A percentile compares a stretch with the other conserved stretches of the same genome.
Evolutionary conservation across 768 basidiomycete genomes (phyloP).

Genomic region (Mycena floridula): DNA sequence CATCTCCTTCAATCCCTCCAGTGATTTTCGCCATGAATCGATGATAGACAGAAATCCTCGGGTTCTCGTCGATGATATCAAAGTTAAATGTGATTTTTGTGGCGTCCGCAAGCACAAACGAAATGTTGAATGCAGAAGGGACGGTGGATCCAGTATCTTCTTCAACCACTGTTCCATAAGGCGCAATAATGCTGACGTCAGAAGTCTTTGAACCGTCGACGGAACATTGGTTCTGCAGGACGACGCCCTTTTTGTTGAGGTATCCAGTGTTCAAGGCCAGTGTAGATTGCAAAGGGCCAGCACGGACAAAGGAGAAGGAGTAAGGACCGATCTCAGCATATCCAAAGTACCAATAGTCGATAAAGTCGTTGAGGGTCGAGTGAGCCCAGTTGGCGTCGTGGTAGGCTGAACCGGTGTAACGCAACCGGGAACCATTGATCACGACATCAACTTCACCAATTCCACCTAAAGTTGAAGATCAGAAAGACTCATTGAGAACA

Average conservation of each 20-base stretch:
- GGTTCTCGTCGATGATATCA: slow-evolving; percentile 11
- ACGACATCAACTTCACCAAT: slow-evolving; percentile 10
- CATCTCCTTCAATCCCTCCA: slow-evolving; percentile 7
- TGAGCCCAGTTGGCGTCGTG: slow-evolving; percentile 18
- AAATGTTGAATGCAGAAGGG: slow-evolving; percentile 13
- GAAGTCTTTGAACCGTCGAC: slow-evolving; percentile 9
- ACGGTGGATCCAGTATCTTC: slow-evolving; percentile 10
- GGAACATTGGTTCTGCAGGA: slow-evolving; percentile 19
- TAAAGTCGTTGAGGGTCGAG: slow-evolving; percentile 12
- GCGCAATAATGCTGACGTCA: slow-evolving; percentile 12
- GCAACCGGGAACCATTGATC: slow-evolving; percentile 11
- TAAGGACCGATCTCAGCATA: slow-evolving; percentile 15
- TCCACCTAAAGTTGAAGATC: slow-evolving; percentile 6
- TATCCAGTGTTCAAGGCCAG: slow-evolving; percentile 15
- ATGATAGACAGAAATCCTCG: slow-evolving; percentile 15
- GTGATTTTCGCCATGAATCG: slow-evolving; percentile 13
- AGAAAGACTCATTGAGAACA: neutral
- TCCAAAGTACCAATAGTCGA: slow-evolving; percentile 16
- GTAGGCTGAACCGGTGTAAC: slow-evolving; percentile 16
- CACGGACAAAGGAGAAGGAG: slow-evolving; percentile 13
- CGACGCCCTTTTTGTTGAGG: slow-evolving; percentile 13
- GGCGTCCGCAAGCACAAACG: slow-evolving; percentile 15
- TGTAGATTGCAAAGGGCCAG: slow-evolving; percentile 8
- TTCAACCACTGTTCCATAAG: slow-evolving; percentile 9
- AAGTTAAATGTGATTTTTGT: slow-evolving; percentile 14